Percentiles rank a stretch among this genome's conserved stretches.
phyloP scores from a whole-genome alignment of 2,329 filamentous ascomycete genomes.

The Ambrosiella cleistominuta region DNA sequence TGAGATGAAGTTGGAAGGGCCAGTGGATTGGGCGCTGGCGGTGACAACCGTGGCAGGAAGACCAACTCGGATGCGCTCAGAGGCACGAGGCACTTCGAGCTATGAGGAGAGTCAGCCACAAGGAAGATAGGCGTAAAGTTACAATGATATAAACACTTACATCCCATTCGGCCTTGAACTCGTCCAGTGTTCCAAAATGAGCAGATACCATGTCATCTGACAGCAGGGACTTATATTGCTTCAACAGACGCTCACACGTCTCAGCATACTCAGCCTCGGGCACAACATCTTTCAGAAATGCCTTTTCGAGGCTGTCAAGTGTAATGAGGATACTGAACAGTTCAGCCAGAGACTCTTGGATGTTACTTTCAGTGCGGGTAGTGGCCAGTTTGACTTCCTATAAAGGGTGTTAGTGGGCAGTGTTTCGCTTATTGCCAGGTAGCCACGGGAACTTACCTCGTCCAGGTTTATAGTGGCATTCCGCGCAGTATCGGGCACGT shows the following conservation, averaged over 20 bases:
- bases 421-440: neutral
- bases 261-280: constrained; percentile 87
- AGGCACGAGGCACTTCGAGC: constrained; percentile 89
- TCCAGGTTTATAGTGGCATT: constrained; percentile 87
- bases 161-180: constrained; percentile 83
- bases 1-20: constrained; percentile 20
- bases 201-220: constrained; percentile 79
- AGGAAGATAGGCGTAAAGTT: constrained; percentile 1
- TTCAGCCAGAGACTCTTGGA: constrained; percentile 91
- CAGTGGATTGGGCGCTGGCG: constrained; percentile 30
- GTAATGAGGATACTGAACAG: constrained; percentile 96
- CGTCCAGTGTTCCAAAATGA: constrained; percentile 74
- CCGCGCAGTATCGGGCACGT: constrained; percentile 67
- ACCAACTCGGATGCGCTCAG: constrained; percentile 78
- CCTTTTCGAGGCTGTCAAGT: constrained; percentile 86
- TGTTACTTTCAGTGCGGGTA: constrained; percentile 72
- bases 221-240: constrained; percentile 92
- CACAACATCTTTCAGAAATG: constrained; percentile 89
- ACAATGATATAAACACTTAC: constrained; percentile 32
- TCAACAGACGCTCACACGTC: constrained; percentile 80
- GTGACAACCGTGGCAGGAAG: constrained; percentile 69
- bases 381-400: constrained; percentile 87
- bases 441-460: constrained; percentile 38
- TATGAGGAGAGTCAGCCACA: constrained; percentile 21
- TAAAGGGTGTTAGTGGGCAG: neutral